These are phyloP conservation scores for Solanum dulcamara DNA, from an alignment of 257 asterid species.

Conservation along the genomic window DNA sequence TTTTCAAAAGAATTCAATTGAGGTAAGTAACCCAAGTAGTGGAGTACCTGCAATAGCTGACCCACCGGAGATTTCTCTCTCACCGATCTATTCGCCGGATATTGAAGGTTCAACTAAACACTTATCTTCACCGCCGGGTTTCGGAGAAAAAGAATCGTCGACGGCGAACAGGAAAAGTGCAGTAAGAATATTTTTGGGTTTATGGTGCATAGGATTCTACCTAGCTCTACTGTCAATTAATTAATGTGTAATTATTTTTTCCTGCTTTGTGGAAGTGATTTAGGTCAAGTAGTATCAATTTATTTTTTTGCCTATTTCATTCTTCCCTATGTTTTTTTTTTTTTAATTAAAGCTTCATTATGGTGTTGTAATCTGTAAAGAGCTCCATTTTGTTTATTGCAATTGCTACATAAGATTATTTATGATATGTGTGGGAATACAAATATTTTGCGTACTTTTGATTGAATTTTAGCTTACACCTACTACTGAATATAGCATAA, in stretches of 20 bases:
- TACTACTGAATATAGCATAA: neutral
- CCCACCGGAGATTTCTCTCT: constrained; percentile 36
- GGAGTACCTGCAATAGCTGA: constrained; percentile 27
- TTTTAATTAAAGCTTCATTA: neutral
- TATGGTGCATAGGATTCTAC: constrained; percentile 40
- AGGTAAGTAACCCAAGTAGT: constrained; percentile 24
- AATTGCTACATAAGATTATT: neutral
- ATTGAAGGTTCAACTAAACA: constrained; percentile 27
- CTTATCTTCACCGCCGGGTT: constrained; percentile 49
- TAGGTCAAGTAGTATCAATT: neutral
- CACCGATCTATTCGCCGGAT: constrained; percentile 39
- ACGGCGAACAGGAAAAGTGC: constrained; percentile 12
- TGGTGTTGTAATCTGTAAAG: neutral
- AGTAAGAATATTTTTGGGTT: constrained; percentile 19
- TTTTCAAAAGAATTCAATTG: constrained; percentile 52
- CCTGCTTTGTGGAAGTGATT: neutral
- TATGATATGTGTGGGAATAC: neutral
- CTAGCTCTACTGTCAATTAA: neutral
- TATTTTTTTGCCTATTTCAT: neutral
- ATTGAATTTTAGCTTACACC: neutral
- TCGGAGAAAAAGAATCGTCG: constrained; percentile 5
- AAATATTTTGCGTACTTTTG: neutral
- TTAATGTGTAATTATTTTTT: neutral
- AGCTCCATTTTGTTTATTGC: neutral
- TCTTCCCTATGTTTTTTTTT: neutral